A percentile compares a stretch with the other conserved stretches of the same genome.
These are phyloP conservation scores for sweet orange (Citrus sinensis) DNA, from an alignment of 345 rosid species.

Conservation along the genomic window DNA sequence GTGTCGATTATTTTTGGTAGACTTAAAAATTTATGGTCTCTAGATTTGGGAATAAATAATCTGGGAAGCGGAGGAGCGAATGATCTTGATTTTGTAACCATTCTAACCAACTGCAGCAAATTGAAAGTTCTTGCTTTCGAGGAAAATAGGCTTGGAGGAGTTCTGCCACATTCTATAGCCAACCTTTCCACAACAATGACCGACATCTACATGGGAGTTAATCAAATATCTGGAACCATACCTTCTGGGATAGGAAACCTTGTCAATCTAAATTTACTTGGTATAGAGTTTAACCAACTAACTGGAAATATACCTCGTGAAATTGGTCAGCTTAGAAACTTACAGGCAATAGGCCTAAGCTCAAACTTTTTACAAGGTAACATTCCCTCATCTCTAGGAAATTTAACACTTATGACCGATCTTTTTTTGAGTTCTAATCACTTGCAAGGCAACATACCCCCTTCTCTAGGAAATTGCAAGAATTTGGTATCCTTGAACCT, in stretches of 20 bases:
- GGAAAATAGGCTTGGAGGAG: not conserved
- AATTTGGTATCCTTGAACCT: not conserved
- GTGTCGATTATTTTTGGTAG: not conserved
- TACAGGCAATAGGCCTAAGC: accelerated
- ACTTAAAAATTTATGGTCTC: not conserved
- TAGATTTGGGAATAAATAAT: not conserved
- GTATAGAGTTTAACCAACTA: not conserved
- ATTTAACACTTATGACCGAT: not conserved
- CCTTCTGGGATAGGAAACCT: constrained; percentile 9
- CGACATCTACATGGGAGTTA: not conserved
- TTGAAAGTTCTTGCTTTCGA: not conserved
- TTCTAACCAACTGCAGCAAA: not conserved
- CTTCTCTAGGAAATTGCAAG: not conserved
- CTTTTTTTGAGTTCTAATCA: accelerated
- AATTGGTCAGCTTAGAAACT: not conserved
- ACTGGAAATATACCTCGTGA: not conserved
- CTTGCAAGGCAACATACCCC: not conserved
- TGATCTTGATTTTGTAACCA: not conserved
- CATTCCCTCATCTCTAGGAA: not conserved
- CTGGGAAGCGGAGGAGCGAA: not conserved
- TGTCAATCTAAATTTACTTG: not conserved
- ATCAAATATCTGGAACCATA: not conserved
- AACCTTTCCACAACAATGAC: not conserved
- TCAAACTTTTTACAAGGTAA: not conserved
- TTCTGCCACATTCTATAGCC: constrained; percentile 3